Base-by-base conservation (phyloP, 2,329 filamentous ascomycete species). In the Eurotiales sp. region DNA sequence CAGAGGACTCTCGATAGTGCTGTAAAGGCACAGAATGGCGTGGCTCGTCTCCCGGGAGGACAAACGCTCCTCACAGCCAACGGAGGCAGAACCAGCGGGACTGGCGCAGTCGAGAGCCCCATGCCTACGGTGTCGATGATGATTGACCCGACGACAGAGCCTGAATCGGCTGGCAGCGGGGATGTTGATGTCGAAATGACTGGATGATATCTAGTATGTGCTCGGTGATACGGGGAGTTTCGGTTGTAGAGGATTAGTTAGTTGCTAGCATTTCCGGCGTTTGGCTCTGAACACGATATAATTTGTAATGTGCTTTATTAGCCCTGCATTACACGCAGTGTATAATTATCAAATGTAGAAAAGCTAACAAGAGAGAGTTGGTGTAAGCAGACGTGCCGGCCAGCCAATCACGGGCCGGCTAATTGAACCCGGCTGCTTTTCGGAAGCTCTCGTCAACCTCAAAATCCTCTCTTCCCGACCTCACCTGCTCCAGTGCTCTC, bases 171-270 rank as follows among this genome's bases (percentile, higher is more conserved):
- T 22, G 61, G 65, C 7, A 77, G 81, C 54, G 72, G 66, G 8
- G 82, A 86, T 61, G 78, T 85, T 27, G 82, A 86, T 61, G 78
- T 85, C 27, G 71, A 80, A 48, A 86, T 86, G 83, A 74, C 71
- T 7, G 52, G 47, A 15, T 51, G 40, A 25, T 6, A 8, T 27
- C 34, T 5, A 14, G 12, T 8, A 14, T 27, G 19, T 22, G 23
- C 21, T 8, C 25, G 15, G 4, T 21, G 17, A 12, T 10, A 41
- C 19, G 29, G 15, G 36, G 46, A 34, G 19, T 49, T 37, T 34
- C 3, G 34, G 36, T 23, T 48, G 36, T 42, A 32, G 23, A 48
- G 34, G 21, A n/a, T n/a, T n/a, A n/a, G n/a, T n/a, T 19, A 27
- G 36, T 39, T 21, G 36, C 40, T 36, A 15, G 39, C 47, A 50